A percentile compares a stretch with the other conserved stretches of the same genome.
Conservation (phyloP, 2,329 filamentous ascomycete species). For the Venturia asperata region DNA sequence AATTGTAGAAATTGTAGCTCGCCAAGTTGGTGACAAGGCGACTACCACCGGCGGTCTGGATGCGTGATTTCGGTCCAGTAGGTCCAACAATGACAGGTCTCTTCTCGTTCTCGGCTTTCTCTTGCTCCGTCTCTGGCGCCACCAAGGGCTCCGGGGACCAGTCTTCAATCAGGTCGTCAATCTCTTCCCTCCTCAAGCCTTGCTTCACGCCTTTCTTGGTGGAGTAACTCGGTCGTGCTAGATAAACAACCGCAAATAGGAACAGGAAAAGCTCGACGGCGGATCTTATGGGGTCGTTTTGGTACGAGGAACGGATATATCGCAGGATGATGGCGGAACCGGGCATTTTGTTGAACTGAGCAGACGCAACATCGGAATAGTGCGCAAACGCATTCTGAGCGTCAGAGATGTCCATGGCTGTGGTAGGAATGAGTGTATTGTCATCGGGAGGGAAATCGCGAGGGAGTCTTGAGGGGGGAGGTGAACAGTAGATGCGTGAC, state of each 20-base stretch:
- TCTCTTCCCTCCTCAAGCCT: conserved; percentile 86
- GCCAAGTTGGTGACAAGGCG: conserved; percentile 89
- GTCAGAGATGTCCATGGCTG: conserved; percentile 9
- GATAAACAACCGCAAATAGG: conserved; percentile 89
- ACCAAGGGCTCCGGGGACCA: conserved; percentile 95
- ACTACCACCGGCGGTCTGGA: conserved; percentile 58
- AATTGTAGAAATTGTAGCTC: conserved; percentile 96
- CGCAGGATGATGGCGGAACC: conserved; percentile 90
- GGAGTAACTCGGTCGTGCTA: conserved; percentile 85
- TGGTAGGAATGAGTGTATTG: conserved; percentile 4
- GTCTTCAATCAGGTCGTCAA: conserved; percentile 92
- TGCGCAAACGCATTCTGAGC: conserved; percentile 14
- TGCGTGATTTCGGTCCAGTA: conserved; percentile 67
- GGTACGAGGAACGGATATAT: conserved; percentile 95
- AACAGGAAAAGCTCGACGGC: conserved; percentile 90
- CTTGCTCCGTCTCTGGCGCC: conserved; percentile 61
- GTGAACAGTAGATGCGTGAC: background rate
- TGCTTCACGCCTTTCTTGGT: conserved; percentile 87
- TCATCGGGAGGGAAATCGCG: background rate
- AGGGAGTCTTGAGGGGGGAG: background rate
- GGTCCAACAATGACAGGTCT: conserved; percentile 71
- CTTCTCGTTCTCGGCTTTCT: conserved; percentile 77
- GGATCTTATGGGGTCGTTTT: conserved; percentile 90
- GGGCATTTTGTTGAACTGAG: conserved; percentile 80
- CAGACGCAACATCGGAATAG: conserved; percentile 38